phyloP scores from a whole-genome alignment of 2,329 filamentous ascomycete genomes.

The Septoria linicola region DNA sequence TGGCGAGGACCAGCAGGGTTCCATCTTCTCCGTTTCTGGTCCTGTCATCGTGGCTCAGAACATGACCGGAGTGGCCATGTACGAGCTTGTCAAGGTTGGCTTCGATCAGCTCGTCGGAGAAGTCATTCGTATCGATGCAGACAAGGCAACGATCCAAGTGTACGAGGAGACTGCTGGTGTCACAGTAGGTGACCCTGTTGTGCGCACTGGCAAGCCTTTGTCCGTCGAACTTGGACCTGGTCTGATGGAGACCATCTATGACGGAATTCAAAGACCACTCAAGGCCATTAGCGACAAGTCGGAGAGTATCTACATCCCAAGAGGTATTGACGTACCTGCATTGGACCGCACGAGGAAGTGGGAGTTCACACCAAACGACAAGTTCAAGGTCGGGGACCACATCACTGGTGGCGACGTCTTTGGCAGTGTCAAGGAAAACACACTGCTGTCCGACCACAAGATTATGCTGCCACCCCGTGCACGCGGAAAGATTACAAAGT shows the following conservation, averaged over 20 bases:
- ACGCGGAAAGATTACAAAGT: slow-evolving; percentile 86
- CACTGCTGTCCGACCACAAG: slow-evolving; percentile 87
- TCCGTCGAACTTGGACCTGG: slow-evolving; percentile 97
- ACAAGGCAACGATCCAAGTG: slow-evolving; percentile 96
- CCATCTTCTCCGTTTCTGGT: slow-evolving; percentile 71
- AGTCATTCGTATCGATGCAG: slow-evolving; percentile 94
- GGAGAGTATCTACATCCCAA: slow-evolving; percentile 94
- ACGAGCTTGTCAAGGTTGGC: slow-evolving; percentile 94
- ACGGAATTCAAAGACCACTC: slow-evolving; percentile 95
- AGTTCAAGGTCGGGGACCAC: slow-evolving; percentile 92
- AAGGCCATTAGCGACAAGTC: slow-evolving; percentile 75
- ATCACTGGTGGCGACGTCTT: slow-evolving; percentile 95
- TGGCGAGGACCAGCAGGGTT: slow-evolving; percentile 59
- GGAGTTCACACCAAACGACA: slow-evolving; percentile 78
- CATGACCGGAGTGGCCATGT: slow-evolving; percentile 99
- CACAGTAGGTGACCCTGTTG: slow-evolving; percentile 89
- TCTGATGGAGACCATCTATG: slow-evolving; percentile 98
- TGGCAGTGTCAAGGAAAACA: slow-evolving; percentile 94
- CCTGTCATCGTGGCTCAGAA: slow-evolving; percentile 96
- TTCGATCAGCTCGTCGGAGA: slow-evolving; percentile 91
- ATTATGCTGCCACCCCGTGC: slow-evolving; percentile 88
- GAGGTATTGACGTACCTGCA: slow-evolving; percentile 82
- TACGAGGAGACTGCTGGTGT: slow-evolving; percentile 99
- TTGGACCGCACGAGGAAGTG: slow-evolving; percentile 91
- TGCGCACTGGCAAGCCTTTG: slow-evolving; percentile 87